Conservation (phyloP, 2,329 filamentous ascomycete genomes). For the Fusarium illudens region DNA sequence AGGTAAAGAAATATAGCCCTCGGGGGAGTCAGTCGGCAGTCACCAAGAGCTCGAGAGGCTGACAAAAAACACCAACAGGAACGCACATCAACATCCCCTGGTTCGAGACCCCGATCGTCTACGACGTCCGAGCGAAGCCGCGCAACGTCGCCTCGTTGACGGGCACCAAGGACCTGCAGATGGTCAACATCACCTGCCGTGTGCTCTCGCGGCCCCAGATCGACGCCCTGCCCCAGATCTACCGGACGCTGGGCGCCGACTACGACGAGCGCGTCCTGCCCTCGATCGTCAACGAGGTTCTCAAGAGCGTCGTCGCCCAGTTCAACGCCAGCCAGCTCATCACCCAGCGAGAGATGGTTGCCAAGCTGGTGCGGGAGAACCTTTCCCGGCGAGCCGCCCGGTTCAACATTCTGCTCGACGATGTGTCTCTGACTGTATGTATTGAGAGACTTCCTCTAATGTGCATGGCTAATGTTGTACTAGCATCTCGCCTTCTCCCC, state of each 20-base stretch:
- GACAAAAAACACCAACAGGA: slow-evolving; percentile 61
- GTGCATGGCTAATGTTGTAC: slow-evolving; percentile 7
- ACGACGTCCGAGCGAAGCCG: slow-evolving; percentile 97
- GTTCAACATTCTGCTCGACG: slow-evolving; percentile 97
- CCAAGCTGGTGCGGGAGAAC: slow-evolving; percentile 90
- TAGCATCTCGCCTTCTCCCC: slow-evolving; percentile 77
- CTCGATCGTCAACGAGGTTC: slow-evolving; percentile 97
- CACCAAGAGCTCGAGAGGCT: slow-evolving; percentile 18
- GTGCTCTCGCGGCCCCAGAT: slow-evolving; percentile 92
- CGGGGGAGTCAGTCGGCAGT: slow-evolving; percentile 22
- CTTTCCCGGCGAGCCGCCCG: slow-evolving; percentile 87
- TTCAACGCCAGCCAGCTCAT: slow-evolving; percentile 99
- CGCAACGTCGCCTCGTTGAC: slow-evolving; percentile 96
- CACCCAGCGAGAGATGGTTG: slow-evolving; percentile 98
- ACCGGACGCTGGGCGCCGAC: slow-evolving; percentile 92
- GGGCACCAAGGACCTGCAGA: slow-evolving; percentile 98
- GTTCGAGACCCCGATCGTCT: slow-evolving; percentile 96
- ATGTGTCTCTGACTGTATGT: slow-evolving; percentile 92
- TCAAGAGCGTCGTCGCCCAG: slow-evolving; percentile 98
- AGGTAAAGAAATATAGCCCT: slow-evolving; percentile 63
- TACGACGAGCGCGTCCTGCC: slow-evolving; percentile 97
- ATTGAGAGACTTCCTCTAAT: not conserved
- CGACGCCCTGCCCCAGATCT: slow-evolving; percentile 92
- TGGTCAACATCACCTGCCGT: slow-evolving; percentile 99
- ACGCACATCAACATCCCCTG: slow-evolving; percentile 95